Percentiles rank a stretch among this genome's conserved stretches.
Evolutionary conservation across 75 land plant species (phyloP).

Genomic region (Pseudotsuga menziesii): DNA sequence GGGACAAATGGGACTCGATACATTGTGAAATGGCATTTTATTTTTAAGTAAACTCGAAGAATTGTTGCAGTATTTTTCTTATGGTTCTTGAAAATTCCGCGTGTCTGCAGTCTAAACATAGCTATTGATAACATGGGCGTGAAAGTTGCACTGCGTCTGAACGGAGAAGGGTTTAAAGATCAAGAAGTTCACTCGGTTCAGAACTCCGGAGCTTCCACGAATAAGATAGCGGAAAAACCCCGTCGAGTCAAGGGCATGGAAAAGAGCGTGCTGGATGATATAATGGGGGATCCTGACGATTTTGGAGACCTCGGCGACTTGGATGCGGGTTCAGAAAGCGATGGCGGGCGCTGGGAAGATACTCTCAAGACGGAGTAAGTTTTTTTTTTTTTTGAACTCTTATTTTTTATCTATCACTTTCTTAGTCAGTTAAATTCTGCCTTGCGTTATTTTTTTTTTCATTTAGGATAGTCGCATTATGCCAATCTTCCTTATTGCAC

Average conservation of each 20-base stretch:
- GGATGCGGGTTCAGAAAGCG: slow-evolving; percentile 33
- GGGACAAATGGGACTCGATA: too few species aligned
- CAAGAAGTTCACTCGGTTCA: slow-evolving; percentile 5
- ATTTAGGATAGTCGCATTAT: too few species aligned
- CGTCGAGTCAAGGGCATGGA: slow-evolving; percentile 18
- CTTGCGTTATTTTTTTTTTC: too few species aligned
- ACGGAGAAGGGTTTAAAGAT: not conserved
- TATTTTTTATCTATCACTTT: not conserved
- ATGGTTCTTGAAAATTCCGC: not conserved
- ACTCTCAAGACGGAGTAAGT: slow-evolving; percentile 38
- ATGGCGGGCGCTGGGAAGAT: slow-evolving; percentile 48
- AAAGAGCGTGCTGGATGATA: slow-evolving; percentile 54
- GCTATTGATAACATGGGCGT: slow-evolving; percentile 13
- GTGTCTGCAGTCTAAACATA: not conserved
- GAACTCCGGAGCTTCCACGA: slow-evolving; percentile 11
- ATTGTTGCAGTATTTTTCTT: too few species aligned
- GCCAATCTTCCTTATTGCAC: too few species aligned
- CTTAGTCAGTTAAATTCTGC: not conserved
- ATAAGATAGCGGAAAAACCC: not conserved
- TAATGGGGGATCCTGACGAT: slow-evolving; percentile 55
- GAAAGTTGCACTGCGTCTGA: slow-evolving; percentile 10
- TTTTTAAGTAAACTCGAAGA: too few species aligned
- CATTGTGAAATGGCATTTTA: too few species aligned
- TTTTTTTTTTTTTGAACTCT: not conserved
- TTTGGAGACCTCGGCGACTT: slow-evolving; percentile 40